phyloP scores from a whole-genome alignment of 208 protist species.

The Acanthamoeba royreba region DNA sequence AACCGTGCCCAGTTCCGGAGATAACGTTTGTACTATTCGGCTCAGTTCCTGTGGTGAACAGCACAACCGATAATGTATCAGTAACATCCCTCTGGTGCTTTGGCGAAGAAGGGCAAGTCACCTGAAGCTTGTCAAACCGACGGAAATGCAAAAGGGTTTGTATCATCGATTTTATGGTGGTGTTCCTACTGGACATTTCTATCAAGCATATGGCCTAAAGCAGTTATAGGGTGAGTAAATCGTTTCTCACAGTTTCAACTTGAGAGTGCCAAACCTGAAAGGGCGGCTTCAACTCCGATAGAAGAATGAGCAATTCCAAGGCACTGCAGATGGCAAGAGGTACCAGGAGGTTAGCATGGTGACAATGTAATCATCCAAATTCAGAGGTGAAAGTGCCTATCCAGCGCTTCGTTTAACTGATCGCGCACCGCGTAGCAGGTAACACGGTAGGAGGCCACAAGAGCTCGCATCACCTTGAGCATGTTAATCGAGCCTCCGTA shows the following conservation, averaged over 20 bases:
- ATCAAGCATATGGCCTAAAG: background rate
- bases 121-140: too few relatives aligned
- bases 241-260: background rate
- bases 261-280: background rate
- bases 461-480: background rate
- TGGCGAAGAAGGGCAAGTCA: too few relatives aligned
- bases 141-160: too few relatives aligned
- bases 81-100: background rate
- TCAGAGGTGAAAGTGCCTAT: background rate
- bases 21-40: background rate
- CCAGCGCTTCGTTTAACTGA: background rate
- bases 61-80: background rate
- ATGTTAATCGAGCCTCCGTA: background rate
- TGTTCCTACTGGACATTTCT: background rate
- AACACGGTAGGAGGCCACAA: background rate
- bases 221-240: background rate
- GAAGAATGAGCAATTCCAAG: background rate
- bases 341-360: background rate
- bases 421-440: background rate
- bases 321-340: background rate
- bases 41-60: background rate
- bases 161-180: too few relatives aligned
- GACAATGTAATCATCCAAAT: background rate
- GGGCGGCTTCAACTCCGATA: background rate
- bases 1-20: background rate